Evolutionary conservation across 1,284 basidiomycete genomes (phyloP).

Genomic region (Marasmius fiardii): DNA sequence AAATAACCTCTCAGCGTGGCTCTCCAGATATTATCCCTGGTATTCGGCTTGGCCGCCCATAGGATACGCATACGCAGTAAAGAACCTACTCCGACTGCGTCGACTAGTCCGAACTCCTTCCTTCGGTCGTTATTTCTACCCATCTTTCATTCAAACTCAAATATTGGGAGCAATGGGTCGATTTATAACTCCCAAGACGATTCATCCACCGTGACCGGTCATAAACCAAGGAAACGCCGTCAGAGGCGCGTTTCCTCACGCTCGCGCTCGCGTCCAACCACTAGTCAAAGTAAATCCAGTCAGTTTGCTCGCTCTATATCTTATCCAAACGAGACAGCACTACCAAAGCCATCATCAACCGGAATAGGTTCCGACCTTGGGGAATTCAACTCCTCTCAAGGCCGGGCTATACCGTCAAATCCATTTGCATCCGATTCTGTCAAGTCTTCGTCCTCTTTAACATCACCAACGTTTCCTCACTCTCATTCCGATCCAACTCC

Average conservation of each 20-base stretch:
- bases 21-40: slow-evolving; percentile 9
- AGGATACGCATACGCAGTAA: slow-evolving; percentile 8
- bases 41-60: slow-evolving; percentile 14
- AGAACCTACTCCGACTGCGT: slow-evolving; percentile 8
- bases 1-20: neutral
- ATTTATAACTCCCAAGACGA: slow-evolving; percentile 25
- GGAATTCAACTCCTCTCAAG: slow-evolving; percentile 3
- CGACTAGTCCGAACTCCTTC: slow-evolving; percentile 35
- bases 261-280: slow-evolving; percentile 24
- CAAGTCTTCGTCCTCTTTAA: slow-evolving; percentile 11
- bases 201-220: slow-evolving; percentile 12
- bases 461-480: slow-evolving; percentile 22
- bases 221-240: slow-evolving; percentile 18
- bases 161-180: neutral
- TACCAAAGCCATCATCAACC: slow-evolving; percentile 2
- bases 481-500: slow-evolving; percentile 28
- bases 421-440: slow-evolving; percentile 14
- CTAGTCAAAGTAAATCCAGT: slow-evolving; percentile 16
- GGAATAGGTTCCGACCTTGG: slow-evolving; percentile 9
- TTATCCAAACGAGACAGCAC: slow-evolving; percentile 25
- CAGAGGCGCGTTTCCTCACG: slow-evolving; percentile 21
- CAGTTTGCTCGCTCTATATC: slow-evolving; percentile 27
- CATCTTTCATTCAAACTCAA: slow-evolving; percentile 22
- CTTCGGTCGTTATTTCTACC: slow-evolving; percentile 53
- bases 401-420: slow-evolving; percentile 5